Evolutionary conservation across 192 early-diverging fungal genomes (phyloP), one percentile per base, ranked within the genome.

Genomic region (Linnemannia zychae): DNA sequence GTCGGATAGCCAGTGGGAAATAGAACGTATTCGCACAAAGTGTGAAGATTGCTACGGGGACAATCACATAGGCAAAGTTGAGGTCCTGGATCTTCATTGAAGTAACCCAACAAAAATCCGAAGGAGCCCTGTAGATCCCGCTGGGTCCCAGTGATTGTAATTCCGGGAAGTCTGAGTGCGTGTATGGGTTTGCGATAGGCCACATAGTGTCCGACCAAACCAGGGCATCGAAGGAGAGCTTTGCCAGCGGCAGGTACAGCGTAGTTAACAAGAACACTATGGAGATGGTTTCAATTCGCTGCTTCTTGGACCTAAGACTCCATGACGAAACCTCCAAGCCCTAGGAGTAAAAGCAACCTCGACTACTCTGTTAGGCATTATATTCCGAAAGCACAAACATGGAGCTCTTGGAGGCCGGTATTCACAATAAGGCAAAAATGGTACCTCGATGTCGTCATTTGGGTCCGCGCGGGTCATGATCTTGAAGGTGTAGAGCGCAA

Each of bases 21-120:
- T 86, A 88, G 38, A 88, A 66, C 15, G 84, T 86, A 18, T 86
- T 75, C 1, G 74, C 77, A 9, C 48, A 67, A 1, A 88, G 36
- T 1, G 68, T 83, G 34, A 86, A 79, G 20, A 88, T 65, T 24
- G 83, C 88, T 11, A 88, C 31, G 0, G 77, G 78, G 24, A 88
- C 82, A 20, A 88, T 88, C 12, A 75, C 78, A 36, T 73, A 83
- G 3, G 88, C 79, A 77, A 88, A 83, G 34, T 88, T 88, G 28
- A 83, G 67, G n/a, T 82, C 88, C 72, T 83, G 75, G 11, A 86
- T 86, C 37, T 83, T 86, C 88, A 88, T 88, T 15, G 83, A 83
- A 15, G 88, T 88, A 18, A 88, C 88, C 57, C 86, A 88, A 38
- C 88, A 88, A 72, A 88, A 88, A 46, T 88, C 88, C 0, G 60